Percentiles rank a stretch among this genome's conserved stretches.
These are phyloP conservation scores for Trichosporon inkin DNA, from an alignment of 1,284 basidiomycete species.

Conservation along the genomic window DNA sequence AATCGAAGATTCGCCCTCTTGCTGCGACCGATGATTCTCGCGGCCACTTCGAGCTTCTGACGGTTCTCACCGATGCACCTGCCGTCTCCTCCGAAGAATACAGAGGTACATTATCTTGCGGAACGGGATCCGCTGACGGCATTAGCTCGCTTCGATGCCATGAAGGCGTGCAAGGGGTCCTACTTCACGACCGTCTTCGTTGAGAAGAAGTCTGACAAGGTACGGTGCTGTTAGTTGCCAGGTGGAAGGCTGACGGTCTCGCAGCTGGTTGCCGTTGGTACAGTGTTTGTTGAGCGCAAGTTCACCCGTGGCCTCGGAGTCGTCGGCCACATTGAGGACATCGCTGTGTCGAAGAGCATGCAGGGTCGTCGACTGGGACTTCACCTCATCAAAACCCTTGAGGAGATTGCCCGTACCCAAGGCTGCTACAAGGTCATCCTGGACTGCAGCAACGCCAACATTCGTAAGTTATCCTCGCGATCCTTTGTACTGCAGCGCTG, in stretches of 20 bases:
- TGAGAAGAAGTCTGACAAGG: constrained; percentile 63
- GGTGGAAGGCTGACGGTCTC: background rate
- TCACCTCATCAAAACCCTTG: constrained; percentile 78
- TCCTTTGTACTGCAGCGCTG: constrained; percentile 8
- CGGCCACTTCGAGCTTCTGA: constrained; percentile 77
- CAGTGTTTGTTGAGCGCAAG: constrained; percentile 86
- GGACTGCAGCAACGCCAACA: constrained; percentile 87
- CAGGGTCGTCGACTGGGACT: constrained; percentile 84
- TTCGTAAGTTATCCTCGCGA: constrained; percentile 59
- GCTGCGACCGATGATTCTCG: constrained; percentile 77
- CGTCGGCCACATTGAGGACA: constrained; percentile 96
- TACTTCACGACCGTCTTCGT: constrained; percentile 87
- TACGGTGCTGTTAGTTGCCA: constrained; percentile 9
- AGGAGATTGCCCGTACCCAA: constrained; percentile 66
- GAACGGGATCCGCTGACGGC: background rate
- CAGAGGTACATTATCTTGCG: constrained; percentile 31
- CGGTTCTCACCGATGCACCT: constrained; percentile 72
- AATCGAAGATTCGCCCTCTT: constrained; percentile 80
- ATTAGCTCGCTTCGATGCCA: constrained; percentile 58
- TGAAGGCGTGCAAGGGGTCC: constrained; percentile 54
- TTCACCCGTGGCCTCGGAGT: constrained; percentile 75
- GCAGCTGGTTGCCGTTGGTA: constrained; percentile 74
- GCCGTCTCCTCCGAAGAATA: constrained; percentile 67
- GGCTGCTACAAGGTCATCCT: constrained; percentile 95
- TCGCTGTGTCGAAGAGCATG: constrained; percentile 79